Evolutionary conservation across 331 rosid species (phyloP).

Genomic region (Cydonia oblonga): DNA sequence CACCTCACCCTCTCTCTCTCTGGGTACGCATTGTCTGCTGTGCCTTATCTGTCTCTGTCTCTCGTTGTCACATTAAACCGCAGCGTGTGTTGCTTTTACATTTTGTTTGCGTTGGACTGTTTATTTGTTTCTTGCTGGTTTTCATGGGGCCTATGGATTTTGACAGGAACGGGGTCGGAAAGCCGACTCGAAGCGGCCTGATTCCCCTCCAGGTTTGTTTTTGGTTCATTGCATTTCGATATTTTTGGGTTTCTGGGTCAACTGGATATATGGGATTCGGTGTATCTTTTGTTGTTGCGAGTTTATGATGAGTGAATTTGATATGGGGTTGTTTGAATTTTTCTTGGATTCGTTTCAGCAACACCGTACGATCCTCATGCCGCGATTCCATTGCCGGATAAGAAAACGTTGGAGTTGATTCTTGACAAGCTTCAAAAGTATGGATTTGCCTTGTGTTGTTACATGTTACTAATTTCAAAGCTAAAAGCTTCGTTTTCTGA

Average conservation of each 20-base stretch:
- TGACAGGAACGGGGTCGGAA: slow-evolving; percentile 66
- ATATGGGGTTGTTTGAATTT: slow-evolving; percentile 9
- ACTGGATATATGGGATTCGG: neutral
- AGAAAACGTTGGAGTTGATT: slow-evolving; percentile 64
- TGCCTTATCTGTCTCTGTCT: slow-evolving; percentile 54
- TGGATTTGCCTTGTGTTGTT: slow-evolving; percentile 7
- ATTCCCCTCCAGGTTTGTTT: slow-evolving; percentile 59
- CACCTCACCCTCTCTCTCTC: slow-evolving; percentile 18
- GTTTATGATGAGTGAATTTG: neutral
- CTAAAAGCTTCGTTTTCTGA: neutral
- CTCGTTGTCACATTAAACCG: slow-evolving; percentile 52
- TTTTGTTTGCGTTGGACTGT: slow-evolving; percentile 12
- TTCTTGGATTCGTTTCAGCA: slow-evolving; percentile 34
- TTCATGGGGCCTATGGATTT: slow-evolving; percentile 32
- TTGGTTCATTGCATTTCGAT: slow-evolving; percentile 11
- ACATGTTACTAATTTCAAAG: neutral
- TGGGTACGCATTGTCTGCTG: slow-evolving; percentile 34
- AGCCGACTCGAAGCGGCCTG: slow-evolving; percentile 60
- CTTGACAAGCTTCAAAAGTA: slow-evolving; percentile 96
- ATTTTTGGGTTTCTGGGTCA: slow-evolving; percentile 1
- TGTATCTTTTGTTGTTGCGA: neutral
- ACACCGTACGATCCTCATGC: slow-evolving; percentile 32
- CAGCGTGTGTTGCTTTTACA: slow-evolving; percentile 18
- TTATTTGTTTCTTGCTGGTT: slow-evolving; percentile 21
- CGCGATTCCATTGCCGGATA: slow-evolving; percentile 62